Evolutionary conservation across 768 basidiomycete species (phyloP).

Genomic region (Lyophyllum shimeji): DNA sequence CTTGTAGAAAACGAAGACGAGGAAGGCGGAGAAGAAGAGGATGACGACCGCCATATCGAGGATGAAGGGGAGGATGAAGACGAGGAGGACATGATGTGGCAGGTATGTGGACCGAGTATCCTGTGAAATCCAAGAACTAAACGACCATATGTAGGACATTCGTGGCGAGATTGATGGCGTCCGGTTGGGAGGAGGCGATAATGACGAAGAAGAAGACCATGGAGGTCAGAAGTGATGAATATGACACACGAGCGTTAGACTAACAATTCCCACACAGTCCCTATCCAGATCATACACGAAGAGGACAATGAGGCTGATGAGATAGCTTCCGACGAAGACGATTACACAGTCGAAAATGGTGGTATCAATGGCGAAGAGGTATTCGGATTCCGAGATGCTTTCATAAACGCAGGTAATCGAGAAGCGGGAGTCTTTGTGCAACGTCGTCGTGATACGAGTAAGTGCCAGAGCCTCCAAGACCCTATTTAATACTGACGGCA

Average conservation of each 20-base stretch:
- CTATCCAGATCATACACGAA: constrained; percentile 60
- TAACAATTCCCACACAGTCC: constrained; percentile 25
- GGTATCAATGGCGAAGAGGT: constrained; percentile 45
- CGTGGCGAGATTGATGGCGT: constrained; percentile 44
- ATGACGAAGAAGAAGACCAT: constrained; percentile 62
- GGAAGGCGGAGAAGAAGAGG: constrained; percentile 49
- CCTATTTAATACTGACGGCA: constrained; percentile 3
- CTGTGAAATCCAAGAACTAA: not conserved
- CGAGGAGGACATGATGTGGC: constrained; percentile 55
- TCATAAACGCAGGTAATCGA: constrained; percentile 42
- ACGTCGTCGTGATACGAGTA: constrained; percentile 56
- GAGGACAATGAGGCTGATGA: constrained; percentile 64
- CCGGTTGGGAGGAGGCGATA: constrained; percentile 47
- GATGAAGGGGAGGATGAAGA: constrained; percentile 54
- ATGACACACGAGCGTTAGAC: not conserved
- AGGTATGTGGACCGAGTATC: constrained; percentile 35
- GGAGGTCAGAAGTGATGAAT: constrained; percentile 32
- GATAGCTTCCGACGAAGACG: constrained; percentile 64
- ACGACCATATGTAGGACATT: constrained; percentile 43
- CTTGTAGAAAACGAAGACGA: constrained; percentile 49
- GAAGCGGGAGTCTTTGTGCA: constrained; percentile 49
- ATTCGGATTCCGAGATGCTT: constrained; percentile 55
- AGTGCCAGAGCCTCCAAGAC: constrained; percentile 17
- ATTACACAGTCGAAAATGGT: constrained; percentile 44
- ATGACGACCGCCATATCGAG: constrained; percentile 37